phyloP scores from a whole-genome alignment of 1,139 yeast genomes.

The Pichia sp. region DNA sequence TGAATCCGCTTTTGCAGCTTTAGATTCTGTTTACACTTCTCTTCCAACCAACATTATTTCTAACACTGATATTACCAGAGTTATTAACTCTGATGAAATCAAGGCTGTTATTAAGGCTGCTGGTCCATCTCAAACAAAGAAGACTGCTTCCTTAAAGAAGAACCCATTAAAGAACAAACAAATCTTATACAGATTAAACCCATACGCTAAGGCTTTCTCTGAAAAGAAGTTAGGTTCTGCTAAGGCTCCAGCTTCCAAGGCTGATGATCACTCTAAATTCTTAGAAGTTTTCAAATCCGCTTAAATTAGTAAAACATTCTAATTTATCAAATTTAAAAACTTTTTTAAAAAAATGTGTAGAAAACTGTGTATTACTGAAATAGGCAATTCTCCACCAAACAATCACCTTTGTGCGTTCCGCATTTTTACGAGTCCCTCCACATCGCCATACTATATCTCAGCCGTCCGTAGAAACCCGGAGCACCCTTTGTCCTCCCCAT shows the following conservation, averaged over 20 bases:
- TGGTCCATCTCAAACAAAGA: constrained; percentile 90
- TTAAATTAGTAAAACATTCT: too few relatives aligned
- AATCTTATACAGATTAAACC: constrained; percentile 97
- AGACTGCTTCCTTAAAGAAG: constrained; percentile 95
- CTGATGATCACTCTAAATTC: constrained; percentile 67
- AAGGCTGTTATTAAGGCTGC: constrained; percentile 97
- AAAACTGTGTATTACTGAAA: too few relatives aligned
- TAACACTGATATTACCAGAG: constrained; percentile 93
- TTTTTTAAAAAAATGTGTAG: too few relatives aligned
- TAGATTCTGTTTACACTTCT: constrained; percentile 97
- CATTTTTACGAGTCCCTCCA: too few relatives aligned
- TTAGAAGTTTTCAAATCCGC: constrained; percentile 51
- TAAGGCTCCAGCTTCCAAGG: constrained; percentile 54
- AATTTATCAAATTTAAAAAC: too few relatives aligned
- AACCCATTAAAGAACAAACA: constrained; percentile 99
- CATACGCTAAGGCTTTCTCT: constrained; percentile 96
- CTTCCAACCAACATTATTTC: constrained; percentile 92
- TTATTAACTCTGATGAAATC: constrained; percentile 98
- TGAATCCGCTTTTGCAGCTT: constrained; percentile 94
- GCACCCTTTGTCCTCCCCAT: too few relatives aligned
- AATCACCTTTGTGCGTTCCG: too few relatives aligned
- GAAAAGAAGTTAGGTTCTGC: constrained; percentile 85
- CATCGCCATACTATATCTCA: too few relatives aligned
- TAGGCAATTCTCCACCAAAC: too few relatives aligned
- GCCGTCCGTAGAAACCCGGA: too few relatives aligned